Conservation (phyloP, 2,329 filamentous ascomycete species). For the Fusarium foetens region DNA sequence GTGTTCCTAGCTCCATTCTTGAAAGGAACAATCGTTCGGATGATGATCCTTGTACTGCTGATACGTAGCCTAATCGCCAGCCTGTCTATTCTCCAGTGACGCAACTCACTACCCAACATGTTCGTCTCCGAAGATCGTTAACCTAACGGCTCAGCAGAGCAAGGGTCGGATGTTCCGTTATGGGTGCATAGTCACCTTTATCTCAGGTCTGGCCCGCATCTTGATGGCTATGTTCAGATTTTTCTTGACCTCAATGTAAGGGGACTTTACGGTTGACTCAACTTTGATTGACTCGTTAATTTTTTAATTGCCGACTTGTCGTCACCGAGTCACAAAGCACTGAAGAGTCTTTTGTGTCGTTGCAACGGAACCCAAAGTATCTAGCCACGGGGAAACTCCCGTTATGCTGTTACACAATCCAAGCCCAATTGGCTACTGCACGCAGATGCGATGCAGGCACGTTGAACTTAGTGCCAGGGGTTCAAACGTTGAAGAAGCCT, state of each 20-base stretch:
- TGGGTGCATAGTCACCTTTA: slow-evolving; percentile 1
- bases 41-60: not conserved
- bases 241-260: slow-evolving; percentile 21
- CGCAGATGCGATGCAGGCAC: slow-evolving; percentile 13
- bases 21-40: not conserved
- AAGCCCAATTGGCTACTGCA: not conserved
- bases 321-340: not conserved
- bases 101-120: not conserved
- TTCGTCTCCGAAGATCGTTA: not conserved
- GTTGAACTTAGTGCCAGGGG: slow-evolving; percentile 4
- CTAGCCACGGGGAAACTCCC: not conserved
- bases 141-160: not conserved
- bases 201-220: not conserved
- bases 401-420: not conserved
- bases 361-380: not conserved
- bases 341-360: not conserved
- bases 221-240: not conserved
- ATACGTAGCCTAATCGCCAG: not conserved
- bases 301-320: not conserved
- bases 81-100: not conserved
- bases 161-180: not conserved
- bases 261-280: not conserved
- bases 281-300: slow-evolving; percentile 2
- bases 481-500: not conserved
- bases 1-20: not conserved